Evolutionary conservation across 179 eudicot genomes (phyloP).

Genomic region (Corrigiola litoralis): DNA sequence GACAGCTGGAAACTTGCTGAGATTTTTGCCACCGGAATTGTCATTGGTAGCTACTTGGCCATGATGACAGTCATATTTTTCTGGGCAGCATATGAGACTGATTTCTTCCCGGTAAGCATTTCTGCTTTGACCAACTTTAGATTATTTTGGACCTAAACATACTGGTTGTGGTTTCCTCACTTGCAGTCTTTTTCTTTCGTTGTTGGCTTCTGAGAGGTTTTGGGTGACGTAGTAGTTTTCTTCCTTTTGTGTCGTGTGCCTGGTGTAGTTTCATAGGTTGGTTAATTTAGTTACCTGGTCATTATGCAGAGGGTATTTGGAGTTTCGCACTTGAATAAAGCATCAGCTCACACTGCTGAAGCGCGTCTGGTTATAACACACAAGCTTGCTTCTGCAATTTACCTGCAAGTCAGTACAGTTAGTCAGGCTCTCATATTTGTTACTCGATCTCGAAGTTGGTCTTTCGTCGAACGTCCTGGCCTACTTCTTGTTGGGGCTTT

Average conservation of each 20-base stretch:
- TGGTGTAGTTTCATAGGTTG: not conserved
- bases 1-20: slow-evolving; percentile 93
- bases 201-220: not conserved
- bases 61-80: slow-evolving; percentile 95
- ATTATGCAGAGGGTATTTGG: slow-evolving; percentile 59
- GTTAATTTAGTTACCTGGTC: not conserved
- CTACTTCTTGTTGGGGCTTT: slow-evolving; percentile 68
- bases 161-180: not conserved
- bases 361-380: slow-evolving; percentile 26
- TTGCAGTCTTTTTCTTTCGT: not conserved
- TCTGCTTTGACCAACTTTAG: not conserved
- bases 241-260: not conserved
- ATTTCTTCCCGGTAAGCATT: slow-evolving; percentile 72
- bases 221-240: not conserved
- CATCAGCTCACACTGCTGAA: slow-evolving; percentile 44
- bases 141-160: not conserved
- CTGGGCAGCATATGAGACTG: slow-evolving; percentile 89
- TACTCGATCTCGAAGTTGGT: slow-evolving; percentile 90
- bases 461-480: slow-evolving; percentile 88
- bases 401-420: slow-evolving; percentile 93
- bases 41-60: slow-evolving; percentile 86
- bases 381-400: slow-evolving; percentile 88
- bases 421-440: slow-evolving; percentile 96
- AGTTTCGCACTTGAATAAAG: slow-evolving; percentile 66
- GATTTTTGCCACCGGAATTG: slow-evolving; percentile 77